These are phyloP conservation scores for Ganoderma sinense DNA, from an alignment of 1,284 basidiomycete species.

Conservation along the genomic window DNA sequence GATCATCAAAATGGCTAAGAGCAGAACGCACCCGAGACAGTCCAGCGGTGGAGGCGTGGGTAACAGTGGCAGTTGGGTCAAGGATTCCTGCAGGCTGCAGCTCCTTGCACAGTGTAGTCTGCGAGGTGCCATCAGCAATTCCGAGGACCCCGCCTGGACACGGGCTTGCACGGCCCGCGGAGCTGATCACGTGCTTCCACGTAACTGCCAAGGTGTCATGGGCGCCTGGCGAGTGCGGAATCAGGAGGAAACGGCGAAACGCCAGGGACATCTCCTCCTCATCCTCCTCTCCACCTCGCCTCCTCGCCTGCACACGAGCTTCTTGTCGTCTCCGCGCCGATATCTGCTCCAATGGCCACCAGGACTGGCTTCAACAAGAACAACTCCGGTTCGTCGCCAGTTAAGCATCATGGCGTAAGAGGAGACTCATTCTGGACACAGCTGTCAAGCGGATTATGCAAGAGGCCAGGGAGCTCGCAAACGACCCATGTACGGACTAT, in stretches of 20 bases:
- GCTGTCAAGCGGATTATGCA: conserved; percentile 97
- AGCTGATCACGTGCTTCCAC: conserved; percentile 34
- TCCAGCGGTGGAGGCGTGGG: not conserved
- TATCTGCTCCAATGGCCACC: conserved; percentile 40
- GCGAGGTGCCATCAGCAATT: too few species aligned
- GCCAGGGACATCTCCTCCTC: conserved; percentile 5
- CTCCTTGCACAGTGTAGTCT: too few species aligned
- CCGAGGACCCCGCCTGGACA: not conserved
- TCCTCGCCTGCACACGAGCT: conserved; percentile 17
- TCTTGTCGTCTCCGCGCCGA: conserved; percentile 9
- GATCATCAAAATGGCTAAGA: not conserved
- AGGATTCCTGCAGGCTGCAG: too few species aligned
- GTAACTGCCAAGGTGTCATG: conserved; percentile 19
- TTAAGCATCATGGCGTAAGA: not conserved
- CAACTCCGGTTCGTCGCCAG: conserved; percentile 68
- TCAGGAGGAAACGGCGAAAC: conserved; percentile 25
- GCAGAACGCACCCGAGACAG: conserved; percentile 1
- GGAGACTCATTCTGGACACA: conserved; percentile 18
- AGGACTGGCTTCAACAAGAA: conserved; percentile 77
- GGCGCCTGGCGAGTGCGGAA: conserved; percentile 23
- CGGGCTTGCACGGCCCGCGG: not conserved
- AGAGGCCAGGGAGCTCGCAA: conserved; percentile 89
- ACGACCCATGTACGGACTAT: conserved; percentile 85
- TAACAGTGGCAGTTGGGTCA: conserved; percentile 6
- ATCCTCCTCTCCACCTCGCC: conserved; percentile 7